Percentiles rank a stretch among this genome's conserved stretches.
phyloP scores from a whole-genome alignment of 2,329 filamentous ascomycete genomes.

The Arthrobotrys pseudoclavata region DNA sequence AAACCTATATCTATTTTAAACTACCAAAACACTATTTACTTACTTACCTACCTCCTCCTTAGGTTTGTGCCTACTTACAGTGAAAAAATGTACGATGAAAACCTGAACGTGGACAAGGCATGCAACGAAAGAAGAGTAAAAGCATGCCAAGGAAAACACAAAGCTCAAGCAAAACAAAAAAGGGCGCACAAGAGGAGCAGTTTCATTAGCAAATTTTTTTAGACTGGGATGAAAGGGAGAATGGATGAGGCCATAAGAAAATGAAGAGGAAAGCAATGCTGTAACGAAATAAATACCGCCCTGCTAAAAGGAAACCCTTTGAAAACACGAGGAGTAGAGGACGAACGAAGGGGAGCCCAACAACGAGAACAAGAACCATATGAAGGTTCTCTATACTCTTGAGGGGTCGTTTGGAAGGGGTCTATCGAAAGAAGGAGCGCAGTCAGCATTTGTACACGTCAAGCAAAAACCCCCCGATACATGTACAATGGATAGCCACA shows the following conservation, averaged over 20 bases:
- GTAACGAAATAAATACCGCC: constrained; percentile 5
- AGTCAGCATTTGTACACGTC: not conserved
- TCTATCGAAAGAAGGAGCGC: not conserved
- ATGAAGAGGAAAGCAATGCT: not conserved
- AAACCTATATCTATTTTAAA: constrained; percentile 6
- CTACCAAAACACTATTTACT: not conserved
- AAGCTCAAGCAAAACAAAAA: not conserved
- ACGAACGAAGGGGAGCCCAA: not conserved
- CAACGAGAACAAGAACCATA: not conserved
- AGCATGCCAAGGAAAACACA: not conserved
- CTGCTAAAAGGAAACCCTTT: not conserved
- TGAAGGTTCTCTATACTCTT: not conserved
- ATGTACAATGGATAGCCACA: not conserved
- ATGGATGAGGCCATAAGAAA: not conserved
- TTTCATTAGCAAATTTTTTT: not conserved
- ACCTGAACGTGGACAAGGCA: not conserved
- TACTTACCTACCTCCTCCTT: not conserved
- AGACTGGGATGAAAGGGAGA: not conserved
- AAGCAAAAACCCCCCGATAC: not conserved
- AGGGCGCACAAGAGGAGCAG: not conserved
- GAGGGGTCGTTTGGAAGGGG: not conserved
- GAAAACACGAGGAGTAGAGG: not conserved
- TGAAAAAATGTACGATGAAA: not conserved
- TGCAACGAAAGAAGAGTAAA: not conserved
- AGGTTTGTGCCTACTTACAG: not conserved